A percentile compares a stretch with the other conserved stretches of the same genome.
These are phyloP conservation scores for Geosmithia flava DNA, from an alignment of 2,329 filamentous ascomycete genomes.

Conservation along the genomic window DNA sequence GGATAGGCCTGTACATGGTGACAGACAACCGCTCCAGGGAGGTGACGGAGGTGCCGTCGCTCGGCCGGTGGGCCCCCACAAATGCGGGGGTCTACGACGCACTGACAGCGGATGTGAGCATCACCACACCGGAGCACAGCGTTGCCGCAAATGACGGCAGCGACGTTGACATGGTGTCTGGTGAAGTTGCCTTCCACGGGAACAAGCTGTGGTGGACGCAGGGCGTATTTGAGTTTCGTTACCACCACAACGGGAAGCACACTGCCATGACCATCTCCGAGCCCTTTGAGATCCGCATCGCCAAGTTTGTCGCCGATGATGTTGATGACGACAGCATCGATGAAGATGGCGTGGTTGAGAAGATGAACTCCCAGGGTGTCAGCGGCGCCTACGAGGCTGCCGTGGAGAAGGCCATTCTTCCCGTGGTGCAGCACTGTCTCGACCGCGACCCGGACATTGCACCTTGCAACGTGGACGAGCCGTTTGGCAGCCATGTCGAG, in stretches of 20 bases:
- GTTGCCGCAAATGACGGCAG: constrained; percentile 37
- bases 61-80: constrained; percentile 82
- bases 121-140: constrained; percentile 56
- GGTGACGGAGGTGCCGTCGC: constrained; percentile 68
- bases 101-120: constrained; percentile 61
- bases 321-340: constrained; percentile 42
- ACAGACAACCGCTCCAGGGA: constrained; percentile 85
- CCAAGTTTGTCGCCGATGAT: constrained; percentile 67
- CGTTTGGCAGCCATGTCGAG: constrained; percentile 76
- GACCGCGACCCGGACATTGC: constrained; percentile 87
- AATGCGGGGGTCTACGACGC: constrained; percentile 67
- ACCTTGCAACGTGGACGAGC: constrained; percentile 64
- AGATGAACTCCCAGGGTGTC: constrained; percentile 8
- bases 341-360: constrained; percentile 41
- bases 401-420: constrained; percentile 67
- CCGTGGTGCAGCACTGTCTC: constrained; percentile 81
- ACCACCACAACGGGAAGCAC: constrained; percentile 88
- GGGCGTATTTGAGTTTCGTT: constrained; percentile 92
- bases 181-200: constrained; percentile 77
- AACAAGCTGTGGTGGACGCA: constrained; percentile 97
- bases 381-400: constrained; percentile 52
- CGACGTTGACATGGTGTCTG: constrained; percentile 50
- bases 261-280: constrained; percentile 89
- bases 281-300: constrained; percentile 82
- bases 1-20: constrained; percentile 94